Percentiles rank a stretch among this genome's conserved stretches.
phyloP scores from a whole-genome alignment of 306 rosid genomes.

The Quercus rubra region DNA sequence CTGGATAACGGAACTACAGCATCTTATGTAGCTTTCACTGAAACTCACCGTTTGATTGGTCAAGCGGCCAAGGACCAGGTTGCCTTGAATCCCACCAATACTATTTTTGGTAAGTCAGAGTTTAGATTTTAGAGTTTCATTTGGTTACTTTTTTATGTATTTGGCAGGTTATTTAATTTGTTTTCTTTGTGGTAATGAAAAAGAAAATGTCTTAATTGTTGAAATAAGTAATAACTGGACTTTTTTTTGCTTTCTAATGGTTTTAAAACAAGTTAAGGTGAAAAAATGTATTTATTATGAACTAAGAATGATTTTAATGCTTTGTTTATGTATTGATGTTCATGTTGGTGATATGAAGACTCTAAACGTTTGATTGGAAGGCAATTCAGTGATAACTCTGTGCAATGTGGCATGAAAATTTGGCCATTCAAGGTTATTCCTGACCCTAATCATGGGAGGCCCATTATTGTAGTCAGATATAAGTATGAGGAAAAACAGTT shows the following conservation, averaged over 20 bases:
- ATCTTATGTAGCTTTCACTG: constrained; percentile 39
- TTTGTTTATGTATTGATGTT: no score
- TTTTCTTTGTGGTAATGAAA: no score
- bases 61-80: constrained; percentile 38
- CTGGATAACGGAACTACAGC: constrained; percentile 48
- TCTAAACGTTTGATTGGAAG: constrained; percentile 46
- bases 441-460: constrained; percentile 23
- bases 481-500: constrained; percentile 36
- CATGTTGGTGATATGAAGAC: constrained; percentile 5
- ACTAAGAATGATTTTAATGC: no score
- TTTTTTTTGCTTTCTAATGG: no score
- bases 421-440: constrained; percentile 43
- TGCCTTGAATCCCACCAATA: constrained; percentile 43
- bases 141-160: no score
- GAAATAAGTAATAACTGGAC: no score
- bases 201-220: no score
- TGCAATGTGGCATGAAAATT: constrained; percentile 29
- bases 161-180: no score
- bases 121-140: no score
- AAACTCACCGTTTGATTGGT: constrained; percentile 7
- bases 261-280: no score
- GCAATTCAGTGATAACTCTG: constrained; percentile 27
- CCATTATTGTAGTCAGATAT: constrained; percentile 29
- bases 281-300: no score
- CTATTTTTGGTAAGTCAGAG: constrained; percentile 34